Evolutionary conservation across 768 basidiomycete species (phyloP).

Genomic region (Leccinum rimulosum): DNA sequence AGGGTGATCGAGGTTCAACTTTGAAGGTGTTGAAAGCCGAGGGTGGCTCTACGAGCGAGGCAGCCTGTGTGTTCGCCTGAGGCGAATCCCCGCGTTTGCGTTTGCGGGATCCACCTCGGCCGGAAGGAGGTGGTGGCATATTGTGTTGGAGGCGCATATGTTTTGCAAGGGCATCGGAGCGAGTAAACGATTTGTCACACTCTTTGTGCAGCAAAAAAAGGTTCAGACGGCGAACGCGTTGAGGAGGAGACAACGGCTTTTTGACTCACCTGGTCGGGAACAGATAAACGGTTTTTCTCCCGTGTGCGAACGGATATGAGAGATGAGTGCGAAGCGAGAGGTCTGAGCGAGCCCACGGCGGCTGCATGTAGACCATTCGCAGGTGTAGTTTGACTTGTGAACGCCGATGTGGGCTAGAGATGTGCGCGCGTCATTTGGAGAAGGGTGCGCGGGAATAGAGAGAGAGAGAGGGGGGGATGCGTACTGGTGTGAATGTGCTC

Average conservation of each 20-base stretch:
- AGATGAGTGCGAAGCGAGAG: constrained; percentile 85
- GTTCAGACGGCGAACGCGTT: neutral
- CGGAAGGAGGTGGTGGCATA: constrained; percentile 69
- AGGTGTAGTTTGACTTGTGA: constrained; percentile 82
- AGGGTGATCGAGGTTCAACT: constrained; percentile 51
- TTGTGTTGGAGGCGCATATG: constrained; percentile 90
- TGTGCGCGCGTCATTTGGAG: neutral
- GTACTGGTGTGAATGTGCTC: constrained; percentile 81
- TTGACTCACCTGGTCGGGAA: constrained; percentile 62
- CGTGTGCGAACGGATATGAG: constrained; percentile 89
- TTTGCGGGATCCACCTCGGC: constrained; percentile 66
- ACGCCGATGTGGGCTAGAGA: constrained; percentile 73
- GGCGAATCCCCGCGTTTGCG: constrained; percentile 55
- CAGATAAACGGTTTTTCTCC: constrained; percentile 94
- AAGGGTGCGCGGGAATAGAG: no score
- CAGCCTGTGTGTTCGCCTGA: constrained; percentile 18
- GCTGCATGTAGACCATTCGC: constrained; percentile 84
- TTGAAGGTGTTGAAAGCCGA: constrained; percentile 61
- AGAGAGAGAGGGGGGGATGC: constrained; percentile 19
- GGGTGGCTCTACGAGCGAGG: constrained; percentile 22
- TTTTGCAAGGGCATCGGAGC: constrained; percentile 89
- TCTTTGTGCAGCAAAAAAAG: constrained; percentile 42
- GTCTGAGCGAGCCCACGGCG: constrained; percentile 82
- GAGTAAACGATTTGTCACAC: constrained; percentile 94
- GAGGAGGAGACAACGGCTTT: neutral